These are phyloP conservation scores for Colletotrichum somersetense DNA, from an alignment of 2,329 filamentous ascomycete species.

Conservation along the genomic window DNA sequence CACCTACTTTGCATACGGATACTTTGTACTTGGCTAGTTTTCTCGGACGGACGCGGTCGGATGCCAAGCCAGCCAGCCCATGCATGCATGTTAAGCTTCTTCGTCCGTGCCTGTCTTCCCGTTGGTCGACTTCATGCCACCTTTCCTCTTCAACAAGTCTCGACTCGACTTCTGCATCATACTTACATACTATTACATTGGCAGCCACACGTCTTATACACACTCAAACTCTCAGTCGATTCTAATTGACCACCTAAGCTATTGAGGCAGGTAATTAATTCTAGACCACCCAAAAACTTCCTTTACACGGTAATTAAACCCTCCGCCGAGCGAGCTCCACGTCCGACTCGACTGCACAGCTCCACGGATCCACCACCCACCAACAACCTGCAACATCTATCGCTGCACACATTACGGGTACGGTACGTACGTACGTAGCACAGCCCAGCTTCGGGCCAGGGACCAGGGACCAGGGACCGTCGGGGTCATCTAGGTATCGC, in stretches of 20 bases:
- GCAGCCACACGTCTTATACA: too few relatives aligned
- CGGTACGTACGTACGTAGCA: slow-evolving; percentile 8
- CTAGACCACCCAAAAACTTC: background rate
- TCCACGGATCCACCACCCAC: slow-evolving; percentile 30
- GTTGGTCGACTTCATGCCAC: background rate
- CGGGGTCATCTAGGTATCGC: slow-evolving; percentile 15
- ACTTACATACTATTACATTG: too few relatives aligned
- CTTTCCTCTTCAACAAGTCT: background rate
- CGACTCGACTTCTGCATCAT: background rate
- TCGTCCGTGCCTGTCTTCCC: background rate
- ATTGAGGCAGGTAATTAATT: background rate
- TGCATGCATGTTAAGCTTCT: background rate
- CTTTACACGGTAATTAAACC: background rate
- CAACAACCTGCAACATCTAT: slow-evolving; percentile 5
- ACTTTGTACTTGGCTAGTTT: background rate
- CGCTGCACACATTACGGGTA: slow-evolving; percentile 16
- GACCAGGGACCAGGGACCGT: background rate
- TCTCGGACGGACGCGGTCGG: slow-evolving; percentile 21
- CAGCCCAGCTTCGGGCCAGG: background rate
- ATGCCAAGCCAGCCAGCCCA: slow-evolving; percentile 22
- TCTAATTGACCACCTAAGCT: too few relatives aligned
- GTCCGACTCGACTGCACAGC: slow-evolving; percentile 22
- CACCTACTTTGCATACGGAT: too few relatives aligned
- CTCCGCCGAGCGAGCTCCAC: slow-evolving; percentile 4
- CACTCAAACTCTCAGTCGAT: background rate